These are phyloP conservation scores for Stephanodiscus minutulus DNA, from an alignment of 108 stramenopile genomes.

Conservation along the genomic window DNA sequence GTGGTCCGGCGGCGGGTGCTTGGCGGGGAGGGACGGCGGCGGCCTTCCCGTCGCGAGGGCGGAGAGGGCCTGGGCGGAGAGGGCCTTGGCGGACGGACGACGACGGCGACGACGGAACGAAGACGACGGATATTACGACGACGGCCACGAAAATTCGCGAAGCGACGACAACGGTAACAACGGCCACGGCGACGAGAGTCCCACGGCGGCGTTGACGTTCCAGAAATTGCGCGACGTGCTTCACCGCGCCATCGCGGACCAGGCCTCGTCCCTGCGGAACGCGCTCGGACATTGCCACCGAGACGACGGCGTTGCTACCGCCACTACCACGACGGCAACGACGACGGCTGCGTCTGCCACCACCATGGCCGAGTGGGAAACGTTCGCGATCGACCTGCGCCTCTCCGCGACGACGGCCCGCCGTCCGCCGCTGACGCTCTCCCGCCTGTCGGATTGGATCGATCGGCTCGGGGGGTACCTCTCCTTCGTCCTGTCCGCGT, in stretches of 20 bases:
- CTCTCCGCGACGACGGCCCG: background rate
- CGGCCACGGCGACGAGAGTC: background rate
- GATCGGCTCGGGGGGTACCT: slow-evolving; percentile 23
- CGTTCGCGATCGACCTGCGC: slow-evolving; percentile 32
- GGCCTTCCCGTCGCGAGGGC: slow-evolving; percentile 8
- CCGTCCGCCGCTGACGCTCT: slow-evolving; percentile 30
- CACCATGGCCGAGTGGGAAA: slow-evolving; percentile 25
- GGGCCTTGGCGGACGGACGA: background rate
- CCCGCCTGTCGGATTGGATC: slow-evolving; percentile 37
- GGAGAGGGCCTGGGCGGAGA: slow-evolving; percentile 31
- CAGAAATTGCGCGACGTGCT: slow-evolving; percentile 29
- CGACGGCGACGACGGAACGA: background rate
- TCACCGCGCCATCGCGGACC: slow-evolving; percentile 34
- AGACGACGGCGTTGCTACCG: background rate
- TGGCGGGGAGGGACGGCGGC: too few species aligned
- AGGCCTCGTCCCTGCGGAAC: slow-evolving; percentile 19
- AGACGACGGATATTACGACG: background rate
- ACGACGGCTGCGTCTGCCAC: background rate
- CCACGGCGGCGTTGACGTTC: slow-evolving; percentile 22
- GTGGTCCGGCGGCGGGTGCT: background rate
- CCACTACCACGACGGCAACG: background rate
- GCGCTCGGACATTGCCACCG: background rate
- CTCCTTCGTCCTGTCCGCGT: slow-evolving; percentile 10
- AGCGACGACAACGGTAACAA: background rate
- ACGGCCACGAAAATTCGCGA: background rate